Percentiles rank a stretch among this genome's conserved stretches.
phyloP scores from a whole-genome alignment of 164 flowering plant genomes.

The Protea cynaroides region DNA sequence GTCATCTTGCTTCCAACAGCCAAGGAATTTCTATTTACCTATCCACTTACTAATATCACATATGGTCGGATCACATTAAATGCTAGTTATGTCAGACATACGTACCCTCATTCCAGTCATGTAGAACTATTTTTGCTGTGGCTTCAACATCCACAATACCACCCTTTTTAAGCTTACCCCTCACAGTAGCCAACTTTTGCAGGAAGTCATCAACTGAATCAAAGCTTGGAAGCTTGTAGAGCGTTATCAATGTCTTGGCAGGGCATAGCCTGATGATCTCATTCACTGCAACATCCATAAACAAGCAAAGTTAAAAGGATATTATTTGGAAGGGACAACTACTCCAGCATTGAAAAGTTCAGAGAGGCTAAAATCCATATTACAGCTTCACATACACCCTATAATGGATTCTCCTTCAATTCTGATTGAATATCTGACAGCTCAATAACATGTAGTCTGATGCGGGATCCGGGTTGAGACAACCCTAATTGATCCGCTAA shows the following conservation, averaged over 20 bases:
- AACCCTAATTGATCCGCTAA: too few relatives aligned
- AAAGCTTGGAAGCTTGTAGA: constrained; percentile 76
- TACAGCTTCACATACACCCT: too few relatives aligned
- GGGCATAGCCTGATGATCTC: constrained; percentile 90
- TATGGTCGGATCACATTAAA: background rate
- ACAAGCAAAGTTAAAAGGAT: background rate
- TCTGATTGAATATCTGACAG: too few relatives aligned
- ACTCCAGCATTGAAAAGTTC: too few relatives aligned
- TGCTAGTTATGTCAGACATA: background rate
- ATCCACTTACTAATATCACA: background rate
- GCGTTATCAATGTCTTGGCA: constrained; percentile 45
- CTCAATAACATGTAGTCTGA: too few relatives aligned
- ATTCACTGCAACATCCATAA: constrained; percentile 50
- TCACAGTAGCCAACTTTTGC: constrained; percentile 71
- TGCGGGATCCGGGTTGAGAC: too few relatives aligned
- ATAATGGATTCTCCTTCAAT: too few relatives aligned
- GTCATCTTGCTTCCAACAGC: background rate
- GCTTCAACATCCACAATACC: constrained; percentile 78
- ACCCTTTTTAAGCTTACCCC: constrained; percentile 96
- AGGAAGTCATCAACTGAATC: constrained; percentile 86
- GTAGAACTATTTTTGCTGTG: constrained; percentile 86
- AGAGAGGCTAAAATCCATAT: too few relatives aligned
- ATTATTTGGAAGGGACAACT: background rate
- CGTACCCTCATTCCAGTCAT: constrained; percentile 97
- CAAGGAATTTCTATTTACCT: background rate